Evolutionary conservation across 2,329 filamentous ascomycete species (phyloP), one percentile per base, ranked within the genome.

Genomic region (Epicoccum sorghinum): DNA sequence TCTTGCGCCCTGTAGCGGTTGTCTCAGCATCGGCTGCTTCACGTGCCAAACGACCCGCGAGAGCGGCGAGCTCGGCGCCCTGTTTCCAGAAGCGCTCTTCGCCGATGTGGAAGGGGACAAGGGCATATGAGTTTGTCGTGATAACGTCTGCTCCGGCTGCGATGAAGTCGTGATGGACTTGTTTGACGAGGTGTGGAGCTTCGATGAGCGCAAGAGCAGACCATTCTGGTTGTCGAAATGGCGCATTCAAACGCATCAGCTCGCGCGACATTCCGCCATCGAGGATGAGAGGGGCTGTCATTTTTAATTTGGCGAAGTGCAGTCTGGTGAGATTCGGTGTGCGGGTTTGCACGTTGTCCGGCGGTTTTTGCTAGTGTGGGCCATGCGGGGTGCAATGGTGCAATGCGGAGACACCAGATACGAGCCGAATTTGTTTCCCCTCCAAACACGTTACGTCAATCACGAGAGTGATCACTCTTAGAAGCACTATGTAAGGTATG

Each of bases 51-150:
- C 36, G 36, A 38, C 36, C 36, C 18, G 36, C 36, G 18, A 38
- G 36, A 38, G 14, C 36, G 36, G 36, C 36, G 36, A 38, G 36
- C 10, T 38, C 36, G 36, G 36, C 36, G 22, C 36, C 36, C 8
- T 38, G 36, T 38, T 38, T 38, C 36, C 36, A 38, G 36, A 38
- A 38, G 36, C 36, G 36, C 36, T 38, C 36, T 38, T 38, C 36
- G 36, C 36, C 36, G 8, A 22, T 38, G 14, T 38, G 36, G 8
- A 38, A 38, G 36, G 36, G 36, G 36, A 38, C 36, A 38, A 38
- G 36, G 14, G 36, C 36, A 14, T 38, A 38, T 38, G 36, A 38
- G 14, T 38, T 38, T 38, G 36, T 38, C 7, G 36, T 38, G 36
- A 38, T 38, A 14, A 38, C 23, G 10, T 38, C 36, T 18, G 36